Percentiles rank a stretch among this genome's conserved stretches.
phyloP scores from a whole-genome alignment of 495 filamentous ascomycete species.

The Talaromyces liani region DNA sequence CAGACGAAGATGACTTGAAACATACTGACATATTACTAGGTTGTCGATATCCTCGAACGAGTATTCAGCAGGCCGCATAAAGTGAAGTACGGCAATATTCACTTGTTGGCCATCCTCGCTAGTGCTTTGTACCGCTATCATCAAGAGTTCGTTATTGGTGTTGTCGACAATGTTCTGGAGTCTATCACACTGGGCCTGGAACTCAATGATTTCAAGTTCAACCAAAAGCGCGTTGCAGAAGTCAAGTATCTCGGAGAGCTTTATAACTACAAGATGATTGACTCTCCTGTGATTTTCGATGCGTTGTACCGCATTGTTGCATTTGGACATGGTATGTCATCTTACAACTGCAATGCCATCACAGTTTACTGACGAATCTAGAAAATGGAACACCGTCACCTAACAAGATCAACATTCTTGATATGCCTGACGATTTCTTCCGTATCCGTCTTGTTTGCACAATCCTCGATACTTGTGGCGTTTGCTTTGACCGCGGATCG shows the following conservation, averaged over 20 bases:
- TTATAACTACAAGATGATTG: constrained; percentile 96
- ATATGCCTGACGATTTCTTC: constrained; percentile 93
- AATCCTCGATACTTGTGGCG: constrained; percentile 88
- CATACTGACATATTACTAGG: constrained; percentile 31
- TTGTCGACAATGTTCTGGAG: constrained; percentile 88
- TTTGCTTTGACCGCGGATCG: constrained; percentile 89
- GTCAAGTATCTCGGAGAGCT: constrained; percentile 96
- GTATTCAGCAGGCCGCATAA: constrained; percentile 94
- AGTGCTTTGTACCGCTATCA: constrained; percentile 86
- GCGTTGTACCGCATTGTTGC: constrained; percentile 89
- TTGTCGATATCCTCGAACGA: constrained; percentile 77
- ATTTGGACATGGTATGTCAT: constrained; percentile 67
- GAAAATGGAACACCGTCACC: constrained; percentile 74
- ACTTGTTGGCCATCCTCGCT: constrained; percentile 87
- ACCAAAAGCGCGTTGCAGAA: constrained; percentile 90
- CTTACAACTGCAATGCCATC: constrained; percentile 2
- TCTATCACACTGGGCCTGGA: constrained; percentile 84
- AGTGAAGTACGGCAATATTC: constrained; percentile 95
- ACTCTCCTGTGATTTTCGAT: constrained; percentile 93
- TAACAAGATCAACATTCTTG: constrained; percentile 64
- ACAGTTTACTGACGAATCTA: constrained; percentile 12
- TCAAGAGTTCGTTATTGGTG: constrained; percentile 74
- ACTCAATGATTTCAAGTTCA: constrained; percentile 95
- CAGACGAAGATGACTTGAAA: background rate
- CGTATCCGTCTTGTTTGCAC: constrained; percentile 83